These are phyloP conservation scores for Populus tomentosa DNA, from an alignment of 441 rosid genomes.

Conservation along the genomic window DNA sequence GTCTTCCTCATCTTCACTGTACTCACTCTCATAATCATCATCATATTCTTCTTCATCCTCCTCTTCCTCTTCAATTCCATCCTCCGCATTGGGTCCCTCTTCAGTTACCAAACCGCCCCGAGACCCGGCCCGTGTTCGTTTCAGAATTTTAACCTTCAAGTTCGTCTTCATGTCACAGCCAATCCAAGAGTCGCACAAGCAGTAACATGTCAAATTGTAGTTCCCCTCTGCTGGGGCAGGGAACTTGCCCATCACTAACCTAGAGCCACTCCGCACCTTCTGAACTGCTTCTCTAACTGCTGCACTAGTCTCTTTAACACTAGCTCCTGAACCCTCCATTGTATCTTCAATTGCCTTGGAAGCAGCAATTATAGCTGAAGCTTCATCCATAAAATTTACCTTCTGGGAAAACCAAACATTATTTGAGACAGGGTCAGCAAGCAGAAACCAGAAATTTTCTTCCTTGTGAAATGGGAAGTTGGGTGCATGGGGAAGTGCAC, in stretches of 20 bases:
- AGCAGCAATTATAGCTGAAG: constrained; percentile 69
- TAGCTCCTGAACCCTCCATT: constrained; percentile 90
- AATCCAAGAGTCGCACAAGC: constrained; percentile 91
- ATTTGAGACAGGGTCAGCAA: constrained; percentile 72
- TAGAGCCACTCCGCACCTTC: constrained; percentile 79
- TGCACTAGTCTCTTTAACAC: constrained; percentile 58
- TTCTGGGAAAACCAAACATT: constrained; percentile 93
- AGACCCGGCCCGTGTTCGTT: constrained; percentile 81
- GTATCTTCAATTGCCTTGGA: constrained; percentile 87
- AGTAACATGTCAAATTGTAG: constrained; percentile 77
- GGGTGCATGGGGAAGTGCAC: constrained; percentile 95
- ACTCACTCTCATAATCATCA: constrained; percentile 91
- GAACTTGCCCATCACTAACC: constrained; percentile 88
- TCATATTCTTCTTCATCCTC: constrained; percentile 82
- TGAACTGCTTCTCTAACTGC: constrained; percentile 71
- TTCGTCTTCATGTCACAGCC: constrained; percentile 75
- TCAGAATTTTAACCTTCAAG: constrained; percentile 74
- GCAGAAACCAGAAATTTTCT: constrained; percentile 91
- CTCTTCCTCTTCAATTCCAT: constrained; percentile 92
- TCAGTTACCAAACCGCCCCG: constrained; percentile 53
- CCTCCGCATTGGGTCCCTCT: constrained; percentile 70
- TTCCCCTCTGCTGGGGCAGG: constrained; percentile 83
- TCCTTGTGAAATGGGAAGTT: constrained; percentile 90
- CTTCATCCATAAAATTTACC: constrained; percentile 93
- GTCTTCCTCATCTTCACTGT: constrained; percentile 88